phyloP scores from a whole-genome alignment of 495 filamentous ascomycete species.

The Aspergillus bertholletiae region DNA sequence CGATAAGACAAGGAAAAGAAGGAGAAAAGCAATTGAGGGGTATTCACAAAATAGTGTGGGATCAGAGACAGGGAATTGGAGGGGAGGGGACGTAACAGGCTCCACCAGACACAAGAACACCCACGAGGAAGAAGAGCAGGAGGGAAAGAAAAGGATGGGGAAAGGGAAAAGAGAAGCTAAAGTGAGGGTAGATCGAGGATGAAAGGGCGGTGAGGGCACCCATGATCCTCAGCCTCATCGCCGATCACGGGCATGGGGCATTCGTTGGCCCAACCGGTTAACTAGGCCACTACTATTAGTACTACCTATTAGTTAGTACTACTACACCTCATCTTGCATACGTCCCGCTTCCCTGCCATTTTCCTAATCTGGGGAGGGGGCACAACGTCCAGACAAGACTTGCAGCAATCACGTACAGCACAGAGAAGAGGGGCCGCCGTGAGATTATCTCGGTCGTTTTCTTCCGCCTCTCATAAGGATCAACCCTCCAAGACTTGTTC shows the following conservation, averaged over 20 bases:
- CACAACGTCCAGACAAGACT: too few relatives aligned
- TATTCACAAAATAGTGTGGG: slow-evolving; percentile 3
- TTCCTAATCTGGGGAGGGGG: too few relatives aligned
- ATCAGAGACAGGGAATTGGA: slow-evolving; percentile 16
- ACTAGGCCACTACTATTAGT: too few relatives aligned
- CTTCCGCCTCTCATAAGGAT: too few relatives aligned
- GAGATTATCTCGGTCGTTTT: background rate
- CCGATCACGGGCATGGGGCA: background rate
- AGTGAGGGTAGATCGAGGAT: slow-evolving; percentile 4
- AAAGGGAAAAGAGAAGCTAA: slow-evolving; percentile 12
- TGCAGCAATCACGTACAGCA: too few relatives aligned
- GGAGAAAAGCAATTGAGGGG: slow-evolving; percentile 3
- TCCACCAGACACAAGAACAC: slow-evolving; percentile 2
- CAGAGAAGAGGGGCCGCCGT: background rate
- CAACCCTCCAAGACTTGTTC: too few relatives aligned
- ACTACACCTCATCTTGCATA: too few relatives aligned
- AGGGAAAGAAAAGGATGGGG: slow-evolving; percentile 10
- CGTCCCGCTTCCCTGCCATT: too few relatives aligned
- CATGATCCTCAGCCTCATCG: slow-evolving; percentile 33
- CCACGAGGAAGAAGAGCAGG: slow-evolving; percentile 14
- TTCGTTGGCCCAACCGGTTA: background rate
- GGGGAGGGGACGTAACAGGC: slow-evolving; percentile 13
- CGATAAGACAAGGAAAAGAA: background rate
- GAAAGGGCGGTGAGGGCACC: slow-evolving; percentile 37
- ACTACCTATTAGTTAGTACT: too few relatives aligned